Evolutionary conservation across 129 eudicot genomes (phyloP), one percentile per base, ranked within the genome.

Genomic region (Centrapalus pauciflorus): DNA sequence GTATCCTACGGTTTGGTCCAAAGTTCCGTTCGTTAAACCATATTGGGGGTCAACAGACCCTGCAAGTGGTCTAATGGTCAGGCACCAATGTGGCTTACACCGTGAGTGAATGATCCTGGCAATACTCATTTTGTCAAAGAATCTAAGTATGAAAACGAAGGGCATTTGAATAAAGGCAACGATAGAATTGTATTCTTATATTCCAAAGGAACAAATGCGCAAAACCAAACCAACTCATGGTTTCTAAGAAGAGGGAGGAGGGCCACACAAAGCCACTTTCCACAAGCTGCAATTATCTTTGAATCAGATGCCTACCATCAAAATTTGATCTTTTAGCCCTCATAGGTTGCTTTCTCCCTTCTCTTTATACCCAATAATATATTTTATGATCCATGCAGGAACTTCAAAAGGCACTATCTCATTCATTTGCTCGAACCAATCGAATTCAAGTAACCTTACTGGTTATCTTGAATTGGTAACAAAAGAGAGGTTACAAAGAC

Each of bases 291-390:
- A 63, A 74, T 74, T 74, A 56, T 66, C 74, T 75, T 75, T 67
- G 79, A 75, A 75, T 75, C 79, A 56, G 79, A 75, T 75, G 74
- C 79, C 73, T 56, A 74, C 38, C 43, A 72, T 27, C 69, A 62
- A 9, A 61, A 33, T 63, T 43, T 55, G 54, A 57, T 45, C 79
- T 55, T 64, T 64, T 55, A 71, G 35, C 34, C 9, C 46, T 63
- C 75, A 69, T 38, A 40, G 56, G 56, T 61, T 60, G 69, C 34
- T 71, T 71, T 46, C 33, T 32, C 21, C 61, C 50, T 61, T 71
- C 29, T 33, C 23, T 61, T 46, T n/a, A 27, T 72, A 12, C 25
- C 63, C 29, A 62, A 33, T 49, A 51, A 51, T 37, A 52, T 37
- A 52, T 41, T 3, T n/a, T 14, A 46, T 55, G 46, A 26, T 57